These are phyloP conservation scores for Emericellopsis atlantica DNA, from an alignment of 2,329 filamentous ascomycete genomes.

Conservation along the genomic window DNA sequence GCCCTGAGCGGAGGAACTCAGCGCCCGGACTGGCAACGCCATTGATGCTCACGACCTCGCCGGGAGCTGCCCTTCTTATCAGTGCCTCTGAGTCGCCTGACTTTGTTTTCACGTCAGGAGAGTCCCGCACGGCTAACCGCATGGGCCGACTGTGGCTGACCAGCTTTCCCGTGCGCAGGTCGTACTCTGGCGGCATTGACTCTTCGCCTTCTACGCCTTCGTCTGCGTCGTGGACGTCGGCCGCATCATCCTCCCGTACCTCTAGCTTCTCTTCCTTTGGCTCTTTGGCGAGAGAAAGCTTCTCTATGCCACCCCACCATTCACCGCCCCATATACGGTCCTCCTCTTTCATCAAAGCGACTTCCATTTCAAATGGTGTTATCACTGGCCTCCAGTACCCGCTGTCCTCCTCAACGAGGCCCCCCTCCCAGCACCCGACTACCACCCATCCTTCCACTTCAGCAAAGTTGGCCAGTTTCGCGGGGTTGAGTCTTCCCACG, in stretches of 20 bases:
- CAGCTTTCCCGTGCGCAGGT: constrained; percentile 77
- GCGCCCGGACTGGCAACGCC: constrained; percentile 85
- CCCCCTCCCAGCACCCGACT: constrained; percentile 96
- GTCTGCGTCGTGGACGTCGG: constrained; percentile 5
- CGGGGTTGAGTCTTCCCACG: constrained; percentile 89
- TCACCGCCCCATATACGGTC: constrained; percentile 74
- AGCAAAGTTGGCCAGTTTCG: constrained; percentile 91
- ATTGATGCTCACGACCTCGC: constrained; percentile 69
- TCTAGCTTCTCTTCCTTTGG: constrained; percentile 1
- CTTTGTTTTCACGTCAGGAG: constrained; percentile 5
- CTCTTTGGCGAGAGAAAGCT: constrained; percentile 34
- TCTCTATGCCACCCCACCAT: constrained; percentile 81
- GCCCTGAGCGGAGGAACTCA: constrained; percentile 67
- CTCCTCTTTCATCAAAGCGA: constrained; percentile 64
- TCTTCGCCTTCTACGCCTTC: constrained; percentile 48
- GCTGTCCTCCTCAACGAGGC: constrained; percentile 66
- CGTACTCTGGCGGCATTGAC: constrained; percentile 79
- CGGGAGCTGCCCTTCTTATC: constrained; percentile 37
- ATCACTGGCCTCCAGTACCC: constrained; percentile 83
- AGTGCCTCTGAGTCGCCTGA: constrained; percentile 22
- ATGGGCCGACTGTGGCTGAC: constrained; percentile 69
- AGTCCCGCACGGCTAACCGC: constrained; percentile 27
- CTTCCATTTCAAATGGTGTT: constrained; percentile 84
- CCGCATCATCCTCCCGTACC: constrained; percentile 3
- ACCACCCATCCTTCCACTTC: constrained; percentile 96